These are phyloP conservation scores for Phylloporus sp. DNA, from an alignment of 768 basidiomycete species.

Conservation along the genomic window DNA sequence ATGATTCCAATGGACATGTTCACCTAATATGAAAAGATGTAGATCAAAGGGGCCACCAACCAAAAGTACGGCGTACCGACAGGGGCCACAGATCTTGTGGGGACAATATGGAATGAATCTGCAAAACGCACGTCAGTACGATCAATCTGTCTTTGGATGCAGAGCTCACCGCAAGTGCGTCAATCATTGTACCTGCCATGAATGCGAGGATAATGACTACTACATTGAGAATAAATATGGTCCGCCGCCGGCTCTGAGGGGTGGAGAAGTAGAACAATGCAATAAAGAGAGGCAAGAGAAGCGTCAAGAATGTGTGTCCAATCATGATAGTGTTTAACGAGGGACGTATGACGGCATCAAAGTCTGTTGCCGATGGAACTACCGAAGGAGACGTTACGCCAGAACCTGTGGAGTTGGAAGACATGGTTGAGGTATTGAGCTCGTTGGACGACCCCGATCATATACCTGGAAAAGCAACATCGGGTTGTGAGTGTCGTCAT, in stretches of 20 bases:
- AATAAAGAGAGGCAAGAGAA: constrained; percentile 29
- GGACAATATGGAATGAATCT: constrained; percentile 29
- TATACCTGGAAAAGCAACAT: not conserved
- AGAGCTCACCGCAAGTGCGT: constrained; percentile 17
- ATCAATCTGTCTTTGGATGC: not conserved
- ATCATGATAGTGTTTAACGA: constrained; percentile 26
- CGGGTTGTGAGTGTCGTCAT: not conserved
- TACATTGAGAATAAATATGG: constrained; percentile 30
- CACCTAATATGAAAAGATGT: constrained; percentile 5
- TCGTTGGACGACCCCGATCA: not conserved
- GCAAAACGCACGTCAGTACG: not conserved
- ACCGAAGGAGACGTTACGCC: constrained; percentile 1
- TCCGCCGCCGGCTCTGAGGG: constrained; percentile 17
- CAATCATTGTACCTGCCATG: constrained; percentile 17
- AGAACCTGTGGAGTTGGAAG: constrained; percentile 8
- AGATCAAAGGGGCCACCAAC: not conserved
- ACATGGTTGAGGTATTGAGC: constrained; percentile 7
- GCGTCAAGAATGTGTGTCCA: constrained; percentile 26
- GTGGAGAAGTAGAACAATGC: constrained; percentile 31
- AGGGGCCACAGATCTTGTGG: constrained; percentile 18
- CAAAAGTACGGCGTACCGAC: constrained; percentile 9
- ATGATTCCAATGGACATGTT: constrained; percentile 29
- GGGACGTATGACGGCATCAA: constrained; percentile 14
- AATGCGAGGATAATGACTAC: constrained; percentile 20
- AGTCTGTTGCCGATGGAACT: not conserved